A percentile compares a stretch with the other conserved stretches of the same genome.
Evolutionary conservation across 768 basidiomycete species (phyloP).

Genomic region (Suillus americanus): DNA sequence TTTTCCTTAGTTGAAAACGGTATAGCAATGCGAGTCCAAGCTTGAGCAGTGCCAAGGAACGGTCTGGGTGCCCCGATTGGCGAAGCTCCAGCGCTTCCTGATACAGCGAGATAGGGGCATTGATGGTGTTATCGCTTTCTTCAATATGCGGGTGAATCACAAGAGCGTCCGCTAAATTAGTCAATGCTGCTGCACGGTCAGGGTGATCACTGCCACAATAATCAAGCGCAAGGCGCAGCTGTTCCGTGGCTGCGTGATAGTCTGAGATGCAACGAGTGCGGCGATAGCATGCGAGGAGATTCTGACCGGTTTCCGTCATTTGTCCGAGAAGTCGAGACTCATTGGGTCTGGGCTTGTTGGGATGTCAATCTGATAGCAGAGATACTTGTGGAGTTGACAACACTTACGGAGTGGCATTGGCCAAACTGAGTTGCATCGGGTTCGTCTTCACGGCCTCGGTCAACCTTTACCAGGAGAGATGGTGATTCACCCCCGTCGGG

Average conservation of each 20-base stretch:
- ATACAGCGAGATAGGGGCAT: slow-evolving; percentile 3
- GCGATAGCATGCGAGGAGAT: slow-evolving; percentile 2
- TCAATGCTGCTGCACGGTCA: slow-evolving; percentile 6
- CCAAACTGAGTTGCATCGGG: background rate
- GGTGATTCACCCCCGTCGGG: background rate
- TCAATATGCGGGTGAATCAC: slow-evolving; percentile 2
- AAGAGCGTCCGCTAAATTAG: slow-evolving; percentile 11
- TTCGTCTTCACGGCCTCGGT: background rate
- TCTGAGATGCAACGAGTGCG: slow-evolving; percentile 6
- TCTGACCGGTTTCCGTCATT: slow-evolving; percentile 3
- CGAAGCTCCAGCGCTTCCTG: slow-evolving; percentile 14
- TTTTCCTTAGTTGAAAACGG: slow-evolving; percentile 5
- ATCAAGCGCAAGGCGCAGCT: slow-evolving; percentile 9
- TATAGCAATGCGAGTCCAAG: slow-evolving; percentile 9
- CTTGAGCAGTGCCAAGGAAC: slow-evolving; percentile 1
- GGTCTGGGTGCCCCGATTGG: slow-evolving; percentile 9
- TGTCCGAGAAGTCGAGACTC: background rate
- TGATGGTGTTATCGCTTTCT: background rate
- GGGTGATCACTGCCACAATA: slow-evolving; percentile 2
- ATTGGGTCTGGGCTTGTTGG: background rate
- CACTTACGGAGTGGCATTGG: background rate
- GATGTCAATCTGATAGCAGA: background rate
- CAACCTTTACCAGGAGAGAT: background rate
- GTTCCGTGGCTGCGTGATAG: slow-evolving; percentile 1
- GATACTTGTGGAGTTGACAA: background rate